These are phyloP conservation scores for Penicillium coffeae DNA, from an alignment of 495 filamentous ascomycete species.

Conservation along the genomic window DNA sequence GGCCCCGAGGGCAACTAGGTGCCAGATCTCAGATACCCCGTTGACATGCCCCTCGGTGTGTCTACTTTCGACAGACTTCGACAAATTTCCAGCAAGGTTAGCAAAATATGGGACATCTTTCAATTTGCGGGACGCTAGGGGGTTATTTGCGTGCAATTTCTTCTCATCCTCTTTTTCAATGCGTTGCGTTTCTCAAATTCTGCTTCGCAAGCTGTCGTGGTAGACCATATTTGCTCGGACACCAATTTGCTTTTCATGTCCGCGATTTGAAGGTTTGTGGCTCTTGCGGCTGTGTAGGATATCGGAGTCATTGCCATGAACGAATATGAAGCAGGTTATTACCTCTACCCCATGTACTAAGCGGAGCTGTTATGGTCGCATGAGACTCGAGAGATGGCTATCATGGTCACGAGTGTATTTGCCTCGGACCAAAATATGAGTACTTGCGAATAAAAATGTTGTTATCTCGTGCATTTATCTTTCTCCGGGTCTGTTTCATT, in stretches of 20 bases:
- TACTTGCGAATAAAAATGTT: too few relatives aligned
- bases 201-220: neutral
- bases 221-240: neutral
- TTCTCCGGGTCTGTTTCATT: too few relatives aligned
- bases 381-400: too few relatives aligned
- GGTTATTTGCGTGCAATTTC: neutral
- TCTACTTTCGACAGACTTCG: neutral
- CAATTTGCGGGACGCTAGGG: neutral
- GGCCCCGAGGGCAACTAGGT: conserved; percentile 23
- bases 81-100: neutral
- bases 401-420: too few relatives aligned
- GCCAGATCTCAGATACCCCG: conserved; percentile 7
- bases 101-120: neutral
- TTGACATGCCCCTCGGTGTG: conserved; percentile 8
- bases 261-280: too few relatives aligned
- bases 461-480: too few relatives aligned
- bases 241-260: neutral
- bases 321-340: too few relatives aligned
- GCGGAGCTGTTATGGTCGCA: too few relatives aligned
- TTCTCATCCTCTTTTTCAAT: neutral
- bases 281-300: too few relatives aligned
- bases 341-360: too few relatives aligned
- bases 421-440: too few relatives aligned
- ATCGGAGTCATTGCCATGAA: too few relatives aligned
- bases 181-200: neutral